Evolutionary conservation across 805 yeast species (phyloP).

Genomic region (Candida morakotiae): DNA sequence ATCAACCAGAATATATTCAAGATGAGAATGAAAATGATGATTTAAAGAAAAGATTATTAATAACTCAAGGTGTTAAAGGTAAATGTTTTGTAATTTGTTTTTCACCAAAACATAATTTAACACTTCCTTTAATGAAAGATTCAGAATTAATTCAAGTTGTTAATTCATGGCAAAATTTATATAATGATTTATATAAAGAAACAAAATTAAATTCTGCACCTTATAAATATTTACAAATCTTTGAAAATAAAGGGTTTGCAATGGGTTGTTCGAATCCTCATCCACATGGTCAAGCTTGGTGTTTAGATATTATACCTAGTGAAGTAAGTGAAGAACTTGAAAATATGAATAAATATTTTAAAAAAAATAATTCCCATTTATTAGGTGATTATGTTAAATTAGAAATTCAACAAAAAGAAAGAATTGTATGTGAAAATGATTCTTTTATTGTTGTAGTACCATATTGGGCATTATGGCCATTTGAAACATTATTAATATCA

Average conservation of each 20-base stretch:
- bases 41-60: constrained; percentile 43
- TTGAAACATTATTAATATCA: constrained; percentile 64
- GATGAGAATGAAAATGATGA: constrained; percentile 13
- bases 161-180: constrained; percentile 56
- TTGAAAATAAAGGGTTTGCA: constrained; percentile 73
- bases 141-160: constrained; percentile 47
- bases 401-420: constrained; percentile 47
- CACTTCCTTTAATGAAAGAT: constrained; percentile 57
- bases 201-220: constrained; percentile 37
- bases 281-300: constrained; percentile 84
- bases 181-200: constrained; percentile 38
- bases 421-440: constrained; percentile 58
- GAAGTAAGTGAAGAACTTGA: constrained; percentile 59
- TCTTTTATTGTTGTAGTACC: constrained; percentile 68
- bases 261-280: constrained; percentile 84
- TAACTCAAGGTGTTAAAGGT: constrained; percentile 59
- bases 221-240: constrained; percentile 60
- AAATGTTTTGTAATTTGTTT: constrained; percentile 71
- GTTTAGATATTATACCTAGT: constrained; percentile 58
- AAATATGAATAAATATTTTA: constrained; percentile 45
- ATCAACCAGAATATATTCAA: constrained; percentile 44
- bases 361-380: constrained; percentile 41
- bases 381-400: constrained; percentile 59
- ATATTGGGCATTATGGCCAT: constrained; percentile 84
- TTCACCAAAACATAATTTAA: constrained; percentile 63